Evolutionary conservation across 495 filamentous ascomycete species (phyloP).

Genomic region (Annulohypoxylon maeteangense): DNA sequence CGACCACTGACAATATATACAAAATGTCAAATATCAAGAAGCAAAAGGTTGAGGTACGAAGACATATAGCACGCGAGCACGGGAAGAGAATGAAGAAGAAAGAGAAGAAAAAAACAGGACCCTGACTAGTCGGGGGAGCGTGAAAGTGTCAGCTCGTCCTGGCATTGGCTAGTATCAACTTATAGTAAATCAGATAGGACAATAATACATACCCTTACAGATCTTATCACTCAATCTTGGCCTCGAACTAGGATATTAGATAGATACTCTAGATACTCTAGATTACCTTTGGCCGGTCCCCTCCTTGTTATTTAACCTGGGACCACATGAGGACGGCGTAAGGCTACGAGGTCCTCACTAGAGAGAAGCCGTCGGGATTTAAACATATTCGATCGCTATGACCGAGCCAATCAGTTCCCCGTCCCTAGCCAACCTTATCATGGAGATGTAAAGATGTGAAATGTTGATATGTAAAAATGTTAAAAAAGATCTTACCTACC

Average conservation of each 20-base stretch:
- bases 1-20: background rate
- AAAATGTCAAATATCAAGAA: background rate
- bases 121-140: conserved; percentile 5
- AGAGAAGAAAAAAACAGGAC: background rate
- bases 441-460: too few relatives aligned
- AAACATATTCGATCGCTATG: background rate
- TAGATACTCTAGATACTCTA: conserved; percentile 1
- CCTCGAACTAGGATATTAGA: conserved; percentile 10
- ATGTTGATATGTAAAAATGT: too few relatives aligned
- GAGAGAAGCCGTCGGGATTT: background rate
- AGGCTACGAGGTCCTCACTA: background rate
- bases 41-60: conserved; percentile 4
- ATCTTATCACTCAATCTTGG: conserved; percentile 28
- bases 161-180: conserved; percentile 20
- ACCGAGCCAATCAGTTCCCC: conserved; percentile 2
- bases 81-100: background rate
- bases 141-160: conserved; percentile 28
- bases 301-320: background rate
- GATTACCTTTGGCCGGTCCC: background rate
- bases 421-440: background rate
- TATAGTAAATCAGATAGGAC: conserved; percentile 34
- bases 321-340: background rate
- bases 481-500: too few relatives aligned
- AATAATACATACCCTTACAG: conserved; percentile 26
- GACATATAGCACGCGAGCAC: conserved; percentile 13